Conservation (phyloP, 2,329 filamentous ascomycete species). For the Boeremia lycopersici region DNA sequence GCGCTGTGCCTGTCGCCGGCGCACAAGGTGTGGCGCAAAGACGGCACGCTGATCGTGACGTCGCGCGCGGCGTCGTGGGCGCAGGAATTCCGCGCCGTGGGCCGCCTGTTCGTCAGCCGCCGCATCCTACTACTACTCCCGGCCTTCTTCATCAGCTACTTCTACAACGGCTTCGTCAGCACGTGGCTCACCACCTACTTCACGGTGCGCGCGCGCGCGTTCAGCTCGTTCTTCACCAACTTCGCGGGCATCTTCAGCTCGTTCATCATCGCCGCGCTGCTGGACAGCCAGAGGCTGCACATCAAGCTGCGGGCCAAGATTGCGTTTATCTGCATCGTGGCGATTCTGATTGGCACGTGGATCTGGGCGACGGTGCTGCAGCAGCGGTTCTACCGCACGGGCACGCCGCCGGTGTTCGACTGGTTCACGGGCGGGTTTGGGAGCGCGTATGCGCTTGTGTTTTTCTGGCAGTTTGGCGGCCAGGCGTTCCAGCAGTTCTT, state of each 20-base stretch:
- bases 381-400: constrained; percentile 39
- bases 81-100: constrained; percentile 40
- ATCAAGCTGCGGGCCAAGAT: constrained; percentile 43
- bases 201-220: constrained; percentile 43
- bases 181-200: constrained; percentile 46
- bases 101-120: constrained; percentile 38
- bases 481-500: constrained; percentile 47
- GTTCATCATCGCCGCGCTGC: constrained; percentile 42
- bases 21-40: constrained; percentile 52
- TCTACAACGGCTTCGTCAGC: constrained; percentile 47
- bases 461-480: constrained; percentile 46
- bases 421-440: constrained; percentile 45
- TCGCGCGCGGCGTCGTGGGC: constrained; percentile 31
- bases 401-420: constrained; percentile 36
- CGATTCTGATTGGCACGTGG: constrained; percentile 42
- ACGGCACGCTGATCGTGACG: constrained; percentile 46
- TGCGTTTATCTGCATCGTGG: constrained; percentile 37
- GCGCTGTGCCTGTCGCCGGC: constrained; percentile 54
- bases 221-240: constrained; percentile 47
- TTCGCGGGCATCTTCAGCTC: constrained; percentile 46
- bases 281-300: constrained; percentile 41
- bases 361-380: constrained; percentile 45
- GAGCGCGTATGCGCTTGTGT: constrained; percentile 41
- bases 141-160: constrained; percentile 48
- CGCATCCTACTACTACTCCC: constrained; percentile 42